phyloP scores from a whole-genome alignment of 2,329 filamentous ascomycete species.

The Cladosporium sp. region DNA sequence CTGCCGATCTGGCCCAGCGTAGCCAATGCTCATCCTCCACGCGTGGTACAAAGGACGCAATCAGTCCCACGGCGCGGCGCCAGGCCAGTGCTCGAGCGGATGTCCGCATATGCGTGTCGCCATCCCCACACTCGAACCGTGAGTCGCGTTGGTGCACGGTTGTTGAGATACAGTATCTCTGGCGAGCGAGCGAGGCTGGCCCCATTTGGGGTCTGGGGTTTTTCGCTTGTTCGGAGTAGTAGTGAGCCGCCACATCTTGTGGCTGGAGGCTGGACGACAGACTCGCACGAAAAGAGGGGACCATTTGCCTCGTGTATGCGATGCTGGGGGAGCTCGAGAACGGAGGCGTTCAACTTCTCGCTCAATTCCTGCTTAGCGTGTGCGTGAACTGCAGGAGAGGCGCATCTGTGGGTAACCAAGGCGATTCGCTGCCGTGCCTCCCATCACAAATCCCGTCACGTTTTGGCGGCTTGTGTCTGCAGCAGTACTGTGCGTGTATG shows the following conservation, averaged over 20 bases:
- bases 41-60: constrained; percentile 13
- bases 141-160: constrained; percentile 8
- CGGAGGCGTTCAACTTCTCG: neutral
- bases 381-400: constrained; percentile 2
- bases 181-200: neutral
- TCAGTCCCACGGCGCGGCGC: constrained; percentile 9
- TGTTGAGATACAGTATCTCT: neutral
- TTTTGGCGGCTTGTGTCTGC: neutral
- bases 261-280: neutral
- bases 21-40: constrained; percentile 8
- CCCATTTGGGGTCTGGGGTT: neutral
- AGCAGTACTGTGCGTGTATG: neutral
- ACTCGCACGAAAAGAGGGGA: neutral
- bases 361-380: neutral
- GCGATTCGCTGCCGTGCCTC: neutral
- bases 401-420: constrained; percentile 3
- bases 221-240: neutral
- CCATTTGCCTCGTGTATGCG: neutral
- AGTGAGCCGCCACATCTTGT: neutral
- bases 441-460: neutral
- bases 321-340: neutral
- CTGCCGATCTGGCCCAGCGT: constrained; percentile 5
- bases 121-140: constrained; percentile 18
- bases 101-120: constrained; percentile 13
- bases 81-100: constrained; percentile 14